Conservation (phyloP, 139 green algal genomes). For the Tetradesmus obliquus region DNA sequence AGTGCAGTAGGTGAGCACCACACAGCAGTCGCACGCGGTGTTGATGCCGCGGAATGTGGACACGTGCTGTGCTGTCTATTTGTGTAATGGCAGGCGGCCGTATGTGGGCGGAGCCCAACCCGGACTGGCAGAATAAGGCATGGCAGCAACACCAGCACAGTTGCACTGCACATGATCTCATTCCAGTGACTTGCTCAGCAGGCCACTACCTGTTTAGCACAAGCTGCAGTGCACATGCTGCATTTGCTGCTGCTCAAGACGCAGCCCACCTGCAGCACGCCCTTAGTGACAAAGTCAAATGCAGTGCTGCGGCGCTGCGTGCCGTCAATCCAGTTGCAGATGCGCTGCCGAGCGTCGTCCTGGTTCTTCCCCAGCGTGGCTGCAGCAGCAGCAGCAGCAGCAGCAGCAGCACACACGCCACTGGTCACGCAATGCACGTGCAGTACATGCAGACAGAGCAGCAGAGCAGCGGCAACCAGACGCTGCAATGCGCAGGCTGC, state of each 20-base stretch:
- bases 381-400: constrained; percentile 1
- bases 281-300: constrained; percentile 96
- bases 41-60: too few relatives aligned
- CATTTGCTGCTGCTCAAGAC: not conserved
- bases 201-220: too few relatives aligned
- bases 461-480: too few relatives aligned
- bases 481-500: too few relatives aligned
- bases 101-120: too few relatives aligned
- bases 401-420: not conserved
- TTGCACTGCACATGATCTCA: too few relatives aligned
- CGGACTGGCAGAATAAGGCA: too few relatives aligned
- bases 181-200: too few relatives aligned
- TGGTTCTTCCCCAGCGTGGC: constrained; percentile 80
- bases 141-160: too few relatives aligned
- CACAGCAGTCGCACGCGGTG: not conserved
- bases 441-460: not conserved
- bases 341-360: constrained; percentile 83
- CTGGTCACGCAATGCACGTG: not conserved
- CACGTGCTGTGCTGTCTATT: too few relatives aligned
- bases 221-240: not conserved
- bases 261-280: constrained; percentile 82
- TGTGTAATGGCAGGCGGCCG: too few relatives aligned
- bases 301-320: constrained; percentile 68
- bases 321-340: constrained; percentile 86
- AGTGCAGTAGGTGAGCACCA: not conserved